Base-by-base conservation (phyloP, 1,284 basidiomycete species). In the Ustilago esculenta region DNA sequence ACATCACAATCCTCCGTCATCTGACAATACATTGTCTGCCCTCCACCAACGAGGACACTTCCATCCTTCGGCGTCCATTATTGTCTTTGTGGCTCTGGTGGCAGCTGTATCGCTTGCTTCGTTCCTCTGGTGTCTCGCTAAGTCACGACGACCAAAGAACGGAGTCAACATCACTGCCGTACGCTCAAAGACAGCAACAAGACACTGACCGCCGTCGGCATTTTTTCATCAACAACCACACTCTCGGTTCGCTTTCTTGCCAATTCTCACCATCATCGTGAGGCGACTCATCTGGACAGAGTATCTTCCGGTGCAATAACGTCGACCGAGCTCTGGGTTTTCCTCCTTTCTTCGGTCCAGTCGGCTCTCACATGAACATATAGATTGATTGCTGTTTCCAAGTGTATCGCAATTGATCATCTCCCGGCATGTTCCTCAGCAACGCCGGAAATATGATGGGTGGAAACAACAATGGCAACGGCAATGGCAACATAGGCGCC, bases 371-470 rank as follows among this genome's bases (percentile, higher is more conserved):
- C 41, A 50, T 57, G 47, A 44, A 23, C 43, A 34, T 23, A 43
- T 29, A 49, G 12, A 15, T 32, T 39, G 32, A 35, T 12, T 14
- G 14, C 39, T 30, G 46, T 8, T 11, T 23, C 18, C 9, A 18
- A 32, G 7, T 32, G 14, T 27, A 20, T 42, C 27, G n/a, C 36
- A 30, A 20, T 11, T 24, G 18, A 44, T 30, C 14, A 34, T 8
- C 25, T 30, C 2, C n/a, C 50, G 50, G 39, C 54, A 66, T 71
- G 68, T 66, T 71, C 29, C 51, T 58, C 40, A 71, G 54, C 39
- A 65, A 71, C 57, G 56, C 54, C 25, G 56, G 59, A 50, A 61
- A 65, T 43, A 71, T 71, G 60, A 56, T 57, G 21, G 51, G 46
- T 4, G 51, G 44, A 23, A 54, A 55, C 37, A 59, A 55, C 30